Evolutionary conservation across 2,329 filamentous ascomycete genomes (phyloP).

Genomic region (Trichoderma sp.): DNA sequence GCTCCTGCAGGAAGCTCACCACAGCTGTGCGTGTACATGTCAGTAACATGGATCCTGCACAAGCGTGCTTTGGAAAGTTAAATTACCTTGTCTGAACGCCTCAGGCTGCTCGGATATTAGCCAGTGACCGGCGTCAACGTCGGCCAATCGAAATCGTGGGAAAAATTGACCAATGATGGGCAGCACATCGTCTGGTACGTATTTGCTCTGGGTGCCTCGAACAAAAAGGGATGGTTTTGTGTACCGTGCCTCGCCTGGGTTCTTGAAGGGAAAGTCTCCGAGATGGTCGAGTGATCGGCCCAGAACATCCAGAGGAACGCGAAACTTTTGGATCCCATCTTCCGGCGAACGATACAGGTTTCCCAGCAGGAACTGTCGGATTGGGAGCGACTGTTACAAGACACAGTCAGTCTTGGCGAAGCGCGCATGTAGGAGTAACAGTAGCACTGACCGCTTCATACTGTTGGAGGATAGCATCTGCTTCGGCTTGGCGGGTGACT

Average conservation of each 20-base stretch:
- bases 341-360: constrained; percentile 64
- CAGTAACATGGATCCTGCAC: background rate
- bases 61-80: background rate
- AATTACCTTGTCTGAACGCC: constrained; percentile 67
- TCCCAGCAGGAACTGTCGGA: constrained; percentile 88
- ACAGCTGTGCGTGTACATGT: background rate
- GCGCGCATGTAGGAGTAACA: background rate
- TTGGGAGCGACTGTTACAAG: constrained; percentile 52
- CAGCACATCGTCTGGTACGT: constrained; percentile 75
- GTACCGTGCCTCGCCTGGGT: constrained; percentile 66
- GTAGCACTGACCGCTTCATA: constrained; percentile 60
- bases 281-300: constrained; percentile 67
- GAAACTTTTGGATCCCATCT: constrained; percentile 63
- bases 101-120: constrained; percentile 84
- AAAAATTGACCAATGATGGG: constrained; percentile 82
- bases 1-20: constrained; percentile 7
- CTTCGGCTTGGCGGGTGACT: constrained; percentile 69
- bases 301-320: constrained; percentile 73
- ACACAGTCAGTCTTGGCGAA: background rate
- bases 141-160: constrained; percentile 67
- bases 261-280: constrained; percentile 83
- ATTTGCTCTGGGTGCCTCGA: constrained; percentile 70
- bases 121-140: constrained; percentile 82
- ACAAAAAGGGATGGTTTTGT: constrained; percentile 78
- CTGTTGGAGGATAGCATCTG: constrained; percentile 71